Evolutionary conservation across 2,329 filamentous ascomycete genomes (phyloP).

Genomic region (Trichoderma harzianum): DNA sequence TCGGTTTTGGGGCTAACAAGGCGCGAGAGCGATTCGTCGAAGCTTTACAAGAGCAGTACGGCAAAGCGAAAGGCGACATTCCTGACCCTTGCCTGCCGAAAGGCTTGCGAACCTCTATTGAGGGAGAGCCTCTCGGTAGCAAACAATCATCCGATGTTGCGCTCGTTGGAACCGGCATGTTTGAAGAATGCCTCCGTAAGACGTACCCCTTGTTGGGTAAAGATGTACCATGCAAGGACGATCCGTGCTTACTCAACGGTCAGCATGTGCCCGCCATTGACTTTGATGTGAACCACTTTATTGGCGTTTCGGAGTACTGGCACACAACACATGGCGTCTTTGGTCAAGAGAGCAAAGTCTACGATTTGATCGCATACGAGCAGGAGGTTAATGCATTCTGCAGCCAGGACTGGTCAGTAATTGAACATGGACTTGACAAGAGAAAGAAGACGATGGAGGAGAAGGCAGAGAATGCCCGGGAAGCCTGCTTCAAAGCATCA

Average conservation of each 20-base stretch:
- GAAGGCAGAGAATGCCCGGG: conserved; percentile 73
- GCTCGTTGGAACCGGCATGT: conserved; percentile 80
- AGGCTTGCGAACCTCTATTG: conserved; percentile 68
- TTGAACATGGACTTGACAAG: conserved; percentile 62
- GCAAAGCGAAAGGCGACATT: conserved; percentile 59
- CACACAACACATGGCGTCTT: conserved; percentile 97
- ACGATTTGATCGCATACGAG: conserved; percentile 89
- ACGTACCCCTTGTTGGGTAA: conserved; percentile 88
- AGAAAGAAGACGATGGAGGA: conserved; percentile 72
- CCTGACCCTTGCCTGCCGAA: conserved; percentile 88
- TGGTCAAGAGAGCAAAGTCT: conserved; percentile 72
- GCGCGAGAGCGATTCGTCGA: conserved; percentile 83
- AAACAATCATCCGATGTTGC: conserved; percentile 42
- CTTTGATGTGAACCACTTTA: conserved; percentile 95
- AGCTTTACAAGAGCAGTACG: conserved; percentile 64
- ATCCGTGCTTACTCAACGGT: conserved; percentile 85
- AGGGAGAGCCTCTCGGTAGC: conserved; percentile 56
- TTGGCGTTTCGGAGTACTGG: conserved; percentile 98
- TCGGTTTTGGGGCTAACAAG: conserved; percentile 95
- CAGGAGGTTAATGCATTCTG: conserved; percentile 82
- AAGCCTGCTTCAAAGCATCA: conserved; percentile 96
- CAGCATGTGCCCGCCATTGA: conserved; percentile 93
- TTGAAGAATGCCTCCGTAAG: conserved; percentile 75
- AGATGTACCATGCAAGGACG: conserved; percentile 75
- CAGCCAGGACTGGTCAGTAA: conserved; percentile 73